Evolutionary conservation across 2,329 filamentous ascomycete genomes (phyloP).

Genomic region (Alternaria panax): DNA sequence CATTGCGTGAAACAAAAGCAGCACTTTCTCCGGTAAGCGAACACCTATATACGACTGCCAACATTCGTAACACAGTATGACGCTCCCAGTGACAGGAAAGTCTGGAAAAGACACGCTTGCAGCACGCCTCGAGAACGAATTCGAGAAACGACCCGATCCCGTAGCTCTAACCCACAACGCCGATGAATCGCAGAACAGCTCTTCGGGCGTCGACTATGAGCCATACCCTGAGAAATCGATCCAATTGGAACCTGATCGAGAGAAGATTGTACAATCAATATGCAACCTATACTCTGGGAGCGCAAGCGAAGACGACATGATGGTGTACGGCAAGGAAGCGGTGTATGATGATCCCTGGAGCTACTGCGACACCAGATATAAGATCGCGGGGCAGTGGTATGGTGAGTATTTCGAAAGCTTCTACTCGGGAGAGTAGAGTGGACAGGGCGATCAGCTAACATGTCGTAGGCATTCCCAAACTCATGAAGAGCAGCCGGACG

Average conservation of each 20-base stretch:
- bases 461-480: constrained; percentile 50
- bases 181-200: constrained; percentile 35
- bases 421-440: not conserved
- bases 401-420: constrained; percentile 27
- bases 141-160: constrained; percentile 35
- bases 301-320: constrained; percentile 58
- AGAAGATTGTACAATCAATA: constrained; percentile 55
- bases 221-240: constrained; percentile 34
- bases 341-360: constrained; percentile 59
- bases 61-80: not conserved
- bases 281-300: constrained; percentile 57
- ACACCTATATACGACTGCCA: not conserved
- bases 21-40: not conserved
- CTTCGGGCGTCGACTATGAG: constrained; percentile 42
- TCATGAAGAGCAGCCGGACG: constrained; percentile 52
- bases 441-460: not conserved
- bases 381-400: constrained; percentile 62
- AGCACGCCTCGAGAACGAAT: constrained; percentile 18
- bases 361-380: constrained; percentile 60
- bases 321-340: constrained; percentile 56
- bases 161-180: constrained; percentile 39
- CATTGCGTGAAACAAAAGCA: not conserved
- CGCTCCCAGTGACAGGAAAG: constrained; percentile 7
- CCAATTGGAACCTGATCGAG: constrained; percentile 28
- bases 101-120: constrained; percentile 21